Base-by-base conservation (phyloP, 352 stramenopile species). In the Globisporangium barbulae region DNA sequence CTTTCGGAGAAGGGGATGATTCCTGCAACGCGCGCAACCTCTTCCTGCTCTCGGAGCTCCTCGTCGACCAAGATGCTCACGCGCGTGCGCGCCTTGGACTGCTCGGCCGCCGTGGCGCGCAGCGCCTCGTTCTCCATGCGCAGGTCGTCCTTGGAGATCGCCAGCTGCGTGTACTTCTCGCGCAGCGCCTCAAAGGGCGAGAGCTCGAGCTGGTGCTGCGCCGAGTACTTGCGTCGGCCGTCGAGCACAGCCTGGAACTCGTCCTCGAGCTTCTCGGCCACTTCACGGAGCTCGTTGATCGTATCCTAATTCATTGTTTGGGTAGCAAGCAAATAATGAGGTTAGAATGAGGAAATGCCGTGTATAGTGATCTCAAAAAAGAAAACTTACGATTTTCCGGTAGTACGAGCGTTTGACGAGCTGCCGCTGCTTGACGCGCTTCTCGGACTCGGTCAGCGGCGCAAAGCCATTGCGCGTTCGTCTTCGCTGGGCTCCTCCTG, bases 351-450 rank as follows among this genome's bases (percentile, higher is more conserved):
- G 33, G 5, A 39, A 39, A 53, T 31, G 5, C 4, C 2, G 19
- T 13, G 45, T 39, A 39, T 39, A 12, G 33, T 39, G 33, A 9
- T 8, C n/a, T n/a, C 8, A 41, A 44, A 47, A n/a, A 25, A 9
- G 35, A 21, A 25, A 59, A 65, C 76, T 39, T 65, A 86, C 77
- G 56, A 90, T 84, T 66, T 90, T 90, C 59, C 81, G 79, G 69
- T 90, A 89, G 70, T 90, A 90, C 37, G 79, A 90, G 12, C 70
- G 70, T 54, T 88, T 88, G 49, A 90, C 81, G 44, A 90, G 72
- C 72, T 81, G 68, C 41, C 81, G 74, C 67, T 90, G 81, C 71
- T 89, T 88, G 42, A 81, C 74, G 60, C 79, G 72, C 67, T 90
- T 90, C 61, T 89, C 75, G 25, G 69, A 78, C 45, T 88, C 73